Percentiles rank a stretch among this genome's conserved stretches.
Evolutionary conservation across 2,329 filamentous ascomycete species (phyloP).

Genomic region (Huntiella savannae): DNA sequence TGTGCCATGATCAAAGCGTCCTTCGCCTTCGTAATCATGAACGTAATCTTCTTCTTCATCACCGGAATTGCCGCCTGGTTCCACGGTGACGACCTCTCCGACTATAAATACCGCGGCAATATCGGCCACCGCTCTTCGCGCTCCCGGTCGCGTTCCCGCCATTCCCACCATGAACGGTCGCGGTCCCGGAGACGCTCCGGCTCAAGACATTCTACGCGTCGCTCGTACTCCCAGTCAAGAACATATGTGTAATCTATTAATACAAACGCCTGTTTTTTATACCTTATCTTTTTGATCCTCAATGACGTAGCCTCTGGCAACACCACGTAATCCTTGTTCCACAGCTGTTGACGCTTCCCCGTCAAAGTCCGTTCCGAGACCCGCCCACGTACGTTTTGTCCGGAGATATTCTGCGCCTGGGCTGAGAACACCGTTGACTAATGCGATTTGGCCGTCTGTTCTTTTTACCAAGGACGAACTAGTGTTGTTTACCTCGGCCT

Average conservation of each 20-base stretch:
- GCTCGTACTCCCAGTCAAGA: slow-evolving; percentile 31
- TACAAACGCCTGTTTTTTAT: not conserved
- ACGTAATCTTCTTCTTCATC: slow-evolving; percentile 59
- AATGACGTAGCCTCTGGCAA: slow-evolving; percentile 75
- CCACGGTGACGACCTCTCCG: slow-evolving; percentile 26
- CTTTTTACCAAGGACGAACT: slow-evolving; percentile 35
- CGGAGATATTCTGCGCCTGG: slow-evolving; percentile 78
- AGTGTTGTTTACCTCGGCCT: slow-evolving; percentile 9
- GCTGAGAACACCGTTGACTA: slow-evolving; percentile 70
- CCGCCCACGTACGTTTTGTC: slow-evolving; percentile 74
- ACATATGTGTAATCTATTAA: slow-evolving; percentile 26
- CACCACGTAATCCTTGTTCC: slow-evolving; percentile 70
- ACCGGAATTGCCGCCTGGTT: slow-evolving; percentile 52
- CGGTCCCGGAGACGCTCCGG: slow-evolving; percentile 22
- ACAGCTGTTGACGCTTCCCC: slow-evolving; percentile 44
- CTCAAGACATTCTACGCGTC: slow-evolving; percentile 21
- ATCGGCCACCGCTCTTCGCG: slow-evolving; percentile 17
- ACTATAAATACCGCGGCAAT: slow-evolving; percentile 27
- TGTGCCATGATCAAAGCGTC: slow-evolving; percentile 84
- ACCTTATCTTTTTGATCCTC: slow-evolving; percentile 40
- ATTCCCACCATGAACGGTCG: slow-evolving; percentile 23
- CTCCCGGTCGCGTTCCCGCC: slow-evolving; percentile 15
- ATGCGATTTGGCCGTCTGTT: slow-evolving; percentile 47
- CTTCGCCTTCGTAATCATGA: slow-evolving; percentile 84
- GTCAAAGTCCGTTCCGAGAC: slow-evolving; percentile 71